These are phyloP conservation scores for Colletotrichum caudatum DNA, from an alignment of 2,329 filamentous ascomycete species.

Conservation along the genomic window DNA sequence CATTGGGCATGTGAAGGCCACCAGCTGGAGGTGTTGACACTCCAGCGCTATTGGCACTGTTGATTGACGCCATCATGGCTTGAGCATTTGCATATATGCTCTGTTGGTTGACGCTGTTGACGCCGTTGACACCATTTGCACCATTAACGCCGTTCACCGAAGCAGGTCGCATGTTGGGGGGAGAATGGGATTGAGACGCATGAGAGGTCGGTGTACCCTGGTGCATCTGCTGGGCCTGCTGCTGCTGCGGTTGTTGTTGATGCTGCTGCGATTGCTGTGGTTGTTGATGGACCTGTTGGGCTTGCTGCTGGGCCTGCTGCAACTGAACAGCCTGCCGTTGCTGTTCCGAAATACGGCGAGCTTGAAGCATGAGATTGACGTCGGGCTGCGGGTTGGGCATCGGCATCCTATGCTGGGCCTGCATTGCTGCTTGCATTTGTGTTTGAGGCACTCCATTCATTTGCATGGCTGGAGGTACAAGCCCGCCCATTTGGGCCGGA, in stretches of 20 bases:
- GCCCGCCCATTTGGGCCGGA: constrained; percentile 63
- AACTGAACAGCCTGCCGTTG: constrained; percentile 66
- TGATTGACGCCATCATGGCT: constrained; percentile 65
- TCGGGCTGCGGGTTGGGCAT: constrained; percentile 62
- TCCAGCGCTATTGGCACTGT: constrained; percentile 56
- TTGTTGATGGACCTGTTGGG: constrained; percentile 43
- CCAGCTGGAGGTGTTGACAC: constrained; percentile 59
- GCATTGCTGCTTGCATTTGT: constrained; percentile 72
- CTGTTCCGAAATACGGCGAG: constrained; percentile 75
- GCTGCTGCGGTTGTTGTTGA: constrained; percentile 64
- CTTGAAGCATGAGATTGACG: constrained; percentile 70
- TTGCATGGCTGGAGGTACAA: constrained; percentile 63
- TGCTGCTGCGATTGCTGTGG: constrained; percentile 57
- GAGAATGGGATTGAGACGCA: constrained; percentile 52
- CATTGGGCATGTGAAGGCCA: constrained; percentile 60
- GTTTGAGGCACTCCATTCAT: constrained; percentile 77
- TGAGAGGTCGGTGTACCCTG: constrained; percentile 49
- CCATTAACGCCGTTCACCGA: constrained; percentile 10
- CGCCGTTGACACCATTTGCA: constrained; percentile 48
- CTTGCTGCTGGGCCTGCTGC: constrained; percentile 55
- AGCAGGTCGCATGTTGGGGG: constrained; percentile 56
- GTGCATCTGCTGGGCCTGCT: constrained; percentile 53
- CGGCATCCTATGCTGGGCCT: constrained; percentile 71
- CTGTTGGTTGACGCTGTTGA: constrained; percentile 63
- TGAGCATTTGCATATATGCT: constrained; percentile 65